Base-by-base conservation (phyloP, 2,329 filamentous ascomycete species). In the Plenodomus lindquistii region DNA sequence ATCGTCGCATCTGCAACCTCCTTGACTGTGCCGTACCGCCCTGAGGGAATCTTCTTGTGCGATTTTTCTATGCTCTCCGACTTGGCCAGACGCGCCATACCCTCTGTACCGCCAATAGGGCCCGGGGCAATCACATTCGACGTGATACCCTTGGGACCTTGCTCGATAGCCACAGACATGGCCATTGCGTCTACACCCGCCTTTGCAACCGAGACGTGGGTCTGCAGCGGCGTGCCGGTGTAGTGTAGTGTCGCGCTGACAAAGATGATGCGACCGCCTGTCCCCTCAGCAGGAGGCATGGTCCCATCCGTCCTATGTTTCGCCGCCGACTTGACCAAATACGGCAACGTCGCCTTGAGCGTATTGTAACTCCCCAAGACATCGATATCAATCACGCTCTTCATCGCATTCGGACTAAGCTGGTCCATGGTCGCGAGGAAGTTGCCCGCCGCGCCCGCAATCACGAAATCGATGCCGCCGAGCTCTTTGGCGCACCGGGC, bases 331-430 rank as follows among this genome's bases (percentile, higher is more conserved):
- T 84, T 80, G 11, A 91, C 74, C 2, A 99, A 82, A 64, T 96
- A 82, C 0, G 91, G 90, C 27, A 97, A 77, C 1, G 91, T 94
- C 3, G 93, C 91, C 76, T 97, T 97, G 66, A 96, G 81, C 2
- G 91, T 96, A 77, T 97, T 96, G 77, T 89, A 99, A 15, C 89
- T 95, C 24, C 94, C 94, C 29, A 97, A 74, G 2, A 96, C 87
- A 70, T 97, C 94, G 66, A 99, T 99, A 53, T 97, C 94, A 64
- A 97, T 93, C 57, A 99, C 94, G 0, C 89, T 81, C 73, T 92
- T 95, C 84, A 99, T 96, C 3, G 90, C 94, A 69, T 97, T 97
- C 49, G 88, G 76, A 35, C 85, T 91, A 41, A 97, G 82, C 54
- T 87, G 87, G 35, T 87, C 82, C 51, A 97, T 87, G 4, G 93